Base-by-base conservation (phyloP, 805 yeast genomes). In the Nakazawaea molendinolei region DNA sequence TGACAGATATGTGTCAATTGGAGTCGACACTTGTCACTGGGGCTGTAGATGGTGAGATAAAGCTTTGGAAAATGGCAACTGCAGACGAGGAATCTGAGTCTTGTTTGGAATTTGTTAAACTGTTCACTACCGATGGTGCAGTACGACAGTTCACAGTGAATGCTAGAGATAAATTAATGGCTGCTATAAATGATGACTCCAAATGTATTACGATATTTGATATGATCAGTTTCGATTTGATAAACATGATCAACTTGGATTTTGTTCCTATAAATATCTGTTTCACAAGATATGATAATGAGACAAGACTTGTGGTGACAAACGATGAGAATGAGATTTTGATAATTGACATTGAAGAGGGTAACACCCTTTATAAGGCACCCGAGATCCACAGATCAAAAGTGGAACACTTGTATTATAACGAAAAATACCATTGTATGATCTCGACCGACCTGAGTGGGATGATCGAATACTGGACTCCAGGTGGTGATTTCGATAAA, bases 391-490 rank as follows among this genome's bases (percentile, higher is more conserved):
- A 58, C 40, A 43, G 39, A 31, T 26, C 33, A 13, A 45, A 54
- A 3, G 52, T 59, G 5, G 17, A 16, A 8, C 29, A 42, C 6
- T 19, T 60, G 21, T 44, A 36, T 2, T 61, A 44, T 44, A 49
- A 53, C 25, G 9, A 43, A 3, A 24, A 8, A 17, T 42, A 42
- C 19, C 44, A 56, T 28, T 53, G 60, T 36, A 45, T 48, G 10
- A 40, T 60, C 6, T 48, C 58, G 2, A 36, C 44, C 9, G 66
- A 60, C 31, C 22, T 19, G 2, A 36, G 36, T 8, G 65, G 65
- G 8, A 56, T 55, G 57, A 41, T 60, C 10, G 66, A 60, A 42
- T 60, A 61, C 38, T 61, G 66, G 66, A 41, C 38, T 6, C 51
- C 56, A 3, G 40, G 28, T 3, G 33, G 33, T 3, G 14, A 14